These are phyloP conservation scores for Mycena rebaudengoi DNA, from an alignment of 768 basidiomycete genomes.

Conservation along the genomic window DNA sequence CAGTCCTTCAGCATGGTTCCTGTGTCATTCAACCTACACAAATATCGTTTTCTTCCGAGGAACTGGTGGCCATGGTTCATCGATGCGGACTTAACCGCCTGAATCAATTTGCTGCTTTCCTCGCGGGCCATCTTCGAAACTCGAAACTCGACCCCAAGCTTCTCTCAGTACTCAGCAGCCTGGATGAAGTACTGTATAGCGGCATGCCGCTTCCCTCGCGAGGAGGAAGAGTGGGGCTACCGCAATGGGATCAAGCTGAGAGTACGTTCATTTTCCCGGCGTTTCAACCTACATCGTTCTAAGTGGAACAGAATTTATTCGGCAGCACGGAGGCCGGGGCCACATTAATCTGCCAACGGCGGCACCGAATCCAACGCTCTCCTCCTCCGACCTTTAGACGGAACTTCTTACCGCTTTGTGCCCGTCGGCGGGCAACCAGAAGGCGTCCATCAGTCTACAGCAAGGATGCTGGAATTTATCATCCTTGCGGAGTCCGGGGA, in stretches of 20 bases:
- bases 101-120: constrained; percentile 65
- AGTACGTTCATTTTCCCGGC: constrained; percentile 43
- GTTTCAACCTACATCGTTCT: constrained; percentile 22
- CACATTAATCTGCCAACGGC: constrained; percentile 54
- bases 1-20: constrained; percentile 61
- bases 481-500: constrained; percentile 64
- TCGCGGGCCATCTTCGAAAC: constrained; percentile 56
- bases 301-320: constrained; percentile 56
- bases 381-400: constrained; percentile 51
- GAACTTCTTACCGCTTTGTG: constrained; percentile 56
- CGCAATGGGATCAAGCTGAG: constrained; percentile 53
- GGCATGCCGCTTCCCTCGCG: constrained; percentile 58
- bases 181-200: constrained; percentile 59
- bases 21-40: constrained; percentile 67
- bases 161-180: constrained; percentile 49
- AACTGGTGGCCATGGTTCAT: constrained; percentile 61
- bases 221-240: constrained; percentile 63
- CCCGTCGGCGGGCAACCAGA: constrained; percentile 47
- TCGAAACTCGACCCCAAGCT: constrained; percentile 56
- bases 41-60: constrained; percentile 61
- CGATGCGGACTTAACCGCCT: constrained; percentile 63
- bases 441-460: constrained; percentile 53
- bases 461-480: constrained; percentile 64
- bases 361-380: constrained; percentile 45
- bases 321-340: constrained; percentile 67